Conservation (phyloP, 768 basidiomycete species). For the Scleroderma bovista region DNA sequence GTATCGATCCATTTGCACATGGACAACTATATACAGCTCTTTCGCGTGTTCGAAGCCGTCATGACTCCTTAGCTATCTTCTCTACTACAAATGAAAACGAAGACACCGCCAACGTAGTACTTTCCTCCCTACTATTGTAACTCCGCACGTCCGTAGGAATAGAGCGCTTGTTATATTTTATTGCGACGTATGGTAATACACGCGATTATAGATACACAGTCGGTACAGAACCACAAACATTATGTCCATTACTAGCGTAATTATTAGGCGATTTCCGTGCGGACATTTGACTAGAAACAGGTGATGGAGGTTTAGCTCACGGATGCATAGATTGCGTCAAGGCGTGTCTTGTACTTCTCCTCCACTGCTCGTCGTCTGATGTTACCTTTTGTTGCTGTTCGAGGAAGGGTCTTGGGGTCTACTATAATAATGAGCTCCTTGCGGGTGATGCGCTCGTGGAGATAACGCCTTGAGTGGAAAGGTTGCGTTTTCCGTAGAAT, state of each 20-base stretch:
- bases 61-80: too few relatives aligned
- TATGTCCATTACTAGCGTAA: constrained; percentile 10
- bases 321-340: constrained; percentile 53
- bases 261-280: too few relatives aligned
- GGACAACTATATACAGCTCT: too few relatives aligned
- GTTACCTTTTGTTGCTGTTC: constrained; percentile 79
- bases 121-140: neutral
- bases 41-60: too few relatives aligned
- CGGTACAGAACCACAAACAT: neutral
- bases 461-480: constrained; percentile 70
- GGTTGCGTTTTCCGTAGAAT: constrained; percentile 67
- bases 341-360: constrained; percentile 48
- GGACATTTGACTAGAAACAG: too few relatives aligned
- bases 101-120: too few relatives aligned
- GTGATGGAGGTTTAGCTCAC: constrained; percentile 7
- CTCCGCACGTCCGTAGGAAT: neutral
- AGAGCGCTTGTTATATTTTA: neutral
- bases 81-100: too few relatives aligned
- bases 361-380: constrained; percentile 75
- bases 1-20: too few relatives aligned
- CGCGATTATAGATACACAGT: neutral
- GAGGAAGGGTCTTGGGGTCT: constrained; percentile 57
- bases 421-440: constrained; percentile 65
- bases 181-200: neutral
- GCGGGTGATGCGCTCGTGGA: constrained; percentile 71